Percentiles rank a stretch among this genome's conserved stretches.
Conservation (phyloP, 306 rosid genomes). For the Phaseolus lunatus region DNA sequence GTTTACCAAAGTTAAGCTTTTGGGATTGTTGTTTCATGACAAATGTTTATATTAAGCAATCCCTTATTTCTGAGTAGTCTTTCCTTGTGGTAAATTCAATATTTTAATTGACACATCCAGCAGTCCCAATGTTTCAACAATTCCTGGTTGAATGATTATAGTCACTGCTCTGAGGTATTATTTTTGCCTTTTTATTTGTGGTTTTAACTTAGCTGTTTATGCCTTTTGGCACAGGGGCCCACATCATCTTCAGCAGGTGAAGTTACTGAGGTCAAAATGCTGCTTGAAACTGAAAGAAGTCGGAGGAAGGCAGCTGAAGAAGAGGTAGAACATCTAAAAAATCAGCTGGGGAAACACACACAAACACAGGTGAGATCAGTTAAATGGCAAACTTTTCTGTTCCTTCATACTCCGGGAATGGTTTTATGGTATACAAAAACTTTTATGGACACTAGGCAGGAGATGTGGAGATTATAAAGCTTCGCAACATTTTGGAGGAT, state of each 20-base stretch:
- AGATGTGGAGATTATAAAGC: constrained; percentile 63
- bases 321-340: constrained; percentile 65
- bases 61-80: neutral
- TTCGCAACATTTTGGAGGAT: constrained; percentile 70
- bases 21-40: neutral
- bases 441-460: constrained; percentile 66
- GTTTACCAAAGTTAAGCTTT: neutral
- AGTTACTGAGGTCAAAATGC: constrained; percentile 60
- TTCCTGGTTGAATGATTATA: constrained; percentile 7
- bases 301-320: constrained; percentile 77
- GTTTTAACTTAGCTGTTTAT: constrained; percentile 19
- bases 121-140: constrained; percentile 13
- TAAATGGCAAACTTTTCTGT: constrained; percentile 18
- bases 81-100: constrained; percentile 27
- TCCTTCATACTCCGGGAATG: constrained; percentile 35
- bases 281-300: constrained; percentile 73
- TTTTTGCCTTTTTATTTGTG: neutral
- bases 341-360: constrained; percentile 57
- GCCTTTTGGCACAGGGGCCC: constrained; percentile 56
- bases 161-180: neutral
- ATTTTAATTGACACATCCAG: constrained; percentile 25
- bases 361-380: constrained; percentile 59
- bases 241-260: constrained; percentile 60
- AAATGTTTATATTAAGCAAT: neutral
- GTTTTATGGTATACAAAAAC: constrained; percentile 43